These are phyloP conservation scores for Nemania abortiva DNA, from an alignment of 2,329 filamentous ascomycete genomes.

Conservation along the genomic window DNA sequence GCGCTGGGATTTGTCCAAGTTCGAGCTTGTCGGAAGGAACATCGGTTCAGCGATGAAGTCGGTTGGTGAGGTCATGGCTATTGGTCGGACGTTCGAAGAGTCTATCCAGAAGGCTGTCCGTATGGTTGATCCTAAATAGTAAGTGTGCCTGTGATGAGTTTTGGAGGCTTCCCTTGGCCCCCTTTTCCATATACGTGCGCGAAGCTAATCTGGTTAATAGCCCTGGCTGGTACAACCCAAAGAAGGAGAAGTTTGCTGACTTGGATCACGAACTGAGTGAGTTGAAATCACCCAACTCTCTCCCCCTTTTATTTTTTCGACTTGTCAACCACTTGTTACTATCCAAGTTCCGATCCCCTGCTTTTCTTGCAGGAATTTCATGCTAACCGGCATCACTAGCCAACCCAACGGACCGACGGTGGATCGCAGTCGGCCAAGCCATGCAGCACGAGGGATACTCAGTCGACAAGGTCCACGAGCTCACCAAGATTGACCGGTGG, in stretches of 20 bases:
- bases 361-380: background rate
- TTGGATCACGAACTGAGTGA: constrained; percentile 81
- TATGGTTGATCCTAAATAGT: constrained; percentile 93
- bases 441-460: constrained; percentile 98
- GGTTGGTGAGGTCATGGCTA: constrained; percentile 99
- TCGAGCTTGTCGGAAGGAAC: constrained; percentile 97
- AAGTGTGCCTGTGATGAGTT: constrained; percentile 64
- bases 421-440: constrained; percentile 96
- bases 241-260: constrained; percentile 94
- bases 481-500: constrained; percentile 99
- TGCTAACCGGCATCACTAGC: background rate
- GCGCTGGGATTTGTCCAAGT: constrained; percentile 98
- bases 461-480: constrained; percentile 89
- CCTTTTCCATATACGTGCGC: background rate
- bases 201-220: constrained; percentile 1
- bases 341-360: background rate
- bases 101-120: constrained; percentile 99
- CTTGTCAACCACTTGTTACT: background rate
- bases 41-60: constrained; percentile 99
- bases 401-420: constrained; percentile 89
- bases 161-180: background rate
- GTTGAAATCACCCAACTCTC: background rate
- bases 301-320: background rate
- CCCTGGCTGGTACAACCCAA: constrained; percentile 12
- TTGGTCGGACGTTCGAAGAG: constrained; percentile 97